Percentiles rank a stretch among this genome's conserved stretches.
phyloP scores from a whole-genome alignment of 345 rosid species.

The Boechera divaricarpa region DNA sequence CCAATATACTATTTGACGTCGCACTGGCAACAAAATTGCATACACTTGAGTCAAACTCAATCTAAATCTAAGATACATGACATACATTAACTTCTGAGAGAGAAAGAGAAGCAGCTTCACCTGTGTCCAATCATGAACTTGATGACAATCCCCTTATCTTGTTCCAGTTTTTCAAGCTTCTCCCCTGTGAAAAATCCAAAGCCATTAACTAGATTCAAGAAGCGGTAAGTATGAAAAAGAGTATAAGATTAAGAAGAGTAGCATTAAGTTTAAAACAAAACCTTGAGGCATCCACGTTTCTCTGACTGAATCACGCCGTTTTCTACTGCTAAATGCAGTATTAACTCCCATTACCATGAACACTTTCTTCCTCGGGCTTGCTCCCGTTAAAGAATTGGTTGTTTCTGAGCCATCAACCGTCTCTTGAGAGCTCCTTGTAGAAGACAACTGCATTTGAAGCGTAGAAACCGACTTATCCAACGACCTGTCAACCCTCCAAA shows the following conservation, averaged over 20 bases:
- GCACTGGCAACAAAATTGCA: slow-evolving; percentile 64
- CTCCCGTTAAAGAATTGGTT: slow-evolving; percentile 34
- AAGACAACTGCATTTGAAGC: slow-evolving; percentile 75
- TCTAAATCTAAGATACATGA: background rate
- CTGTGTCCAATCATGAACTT: slow-evolving; percentile 99
- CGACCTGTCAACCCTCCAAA: slow-evolving; percentile 62
- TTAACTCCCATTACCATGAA: slow-evolving; percentile 95
- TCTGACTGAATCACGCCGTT: slow-evolving; percentile 94
- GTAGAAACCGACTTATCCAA: slow-evolving; percentile 74
- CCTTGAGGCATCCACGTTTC: slow-evolving; percentile 99
- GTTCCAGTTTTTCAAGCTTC: slow-evolving; percentile 78
- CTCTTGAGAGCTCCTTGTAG: slow-evolving; percentile 62
- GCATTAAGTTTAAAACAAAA: slow-evolving; percentile 25
- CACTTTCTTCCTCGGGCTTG: slow-evolving; percentile 60
- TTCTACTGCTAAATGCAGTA: slow-evolving; percentile 96
- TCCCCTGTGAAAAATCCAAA: slow-evolving; percentile 56
- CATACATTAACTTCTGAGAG: background rate
- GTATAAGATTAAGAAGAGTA: background rate
- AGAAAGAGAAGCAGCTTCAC: slow-evolving; percentile 43
- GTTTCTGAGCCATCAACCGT: slow-evolving; percentile 47
- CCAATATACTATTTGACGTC: slow-evolving; percentile 90
- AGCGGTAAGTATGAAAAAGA: background rate
- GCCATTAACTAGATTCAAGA: background rate
- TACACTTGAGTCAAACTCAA: slow-evolving; percentile 23
- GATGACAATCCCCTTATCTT: slow-evolving; percentile 85